Percentiles rank a stretch among this genome's conserved stretches.
Conservation (phyloP, 768 basidiomycete genomes). For the Clitopilus hobsonii region DNA sequence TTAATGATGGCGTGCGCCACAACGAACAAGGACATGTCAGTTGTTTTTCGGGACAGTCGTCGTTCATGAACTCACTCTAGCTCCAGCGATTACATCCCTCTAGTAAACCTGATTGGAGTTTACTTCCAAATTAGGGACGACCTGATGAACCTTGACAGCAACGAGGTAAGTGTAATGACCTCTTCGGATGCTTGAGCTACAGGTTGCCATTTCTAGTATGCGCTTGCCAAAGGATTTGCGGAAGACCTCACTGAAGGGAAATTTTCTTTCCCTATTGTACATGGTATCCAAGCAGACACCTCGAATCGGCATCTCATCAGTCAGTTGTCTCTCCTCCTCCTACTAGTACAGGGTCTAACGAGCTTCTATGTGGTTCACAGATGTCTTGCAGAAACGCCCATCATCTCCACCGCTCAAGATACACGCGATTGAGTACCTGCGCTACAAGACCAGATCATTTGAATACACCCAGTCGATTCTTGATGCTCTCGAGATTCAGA, state of each 20-base stretch:
- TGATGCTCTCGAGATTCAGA: slow-evolving; percentile 57
- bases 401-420: slow-evolving; percentile 71
- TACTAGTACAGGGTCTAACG: not conserved
- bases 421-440: slow-evolving; percentile 74
- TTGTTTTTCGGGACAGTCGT: not conserved
- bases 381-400: slow-evolving; percentile 84
- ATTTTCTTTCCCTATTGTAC: slow-evolving; percentile 92
- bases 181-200: not conserved
- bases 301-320: slow-evolving; percentile 78
- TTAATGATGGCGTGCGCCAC: slow-evolving; percentile 92
- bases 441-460: slow-evolving; percentile 73
- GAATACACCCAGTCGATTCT: slow-evolving; percentile 78
- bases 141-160: slow-evolving; percentile 90
- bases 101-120: slow-evolving; percentile 92
- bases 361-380: slow-evolving; percentile 29
- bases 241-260: slow-evolving; percentile 97
- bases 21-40: slow-evolving; percentile 54
- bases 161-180: slow-evolving; percentile 50
- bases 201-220: slow-evolving; percentile 47
- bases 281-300: slow-evolving; percentile 73
- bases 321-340: slow-evolving; percentile 30
- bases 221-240: slow-evolving; percentile 77
- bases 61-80: not conserved
- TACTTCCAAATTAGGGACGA: slow-evolving; percentile 96
- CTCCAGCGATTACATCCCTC: slow-evolving; percentile 79